Evolutionary conservation across 2,329 filamentous ascomycete genomes (phyloP).

Genomic region (Colletotrichum sp.): DNA sequence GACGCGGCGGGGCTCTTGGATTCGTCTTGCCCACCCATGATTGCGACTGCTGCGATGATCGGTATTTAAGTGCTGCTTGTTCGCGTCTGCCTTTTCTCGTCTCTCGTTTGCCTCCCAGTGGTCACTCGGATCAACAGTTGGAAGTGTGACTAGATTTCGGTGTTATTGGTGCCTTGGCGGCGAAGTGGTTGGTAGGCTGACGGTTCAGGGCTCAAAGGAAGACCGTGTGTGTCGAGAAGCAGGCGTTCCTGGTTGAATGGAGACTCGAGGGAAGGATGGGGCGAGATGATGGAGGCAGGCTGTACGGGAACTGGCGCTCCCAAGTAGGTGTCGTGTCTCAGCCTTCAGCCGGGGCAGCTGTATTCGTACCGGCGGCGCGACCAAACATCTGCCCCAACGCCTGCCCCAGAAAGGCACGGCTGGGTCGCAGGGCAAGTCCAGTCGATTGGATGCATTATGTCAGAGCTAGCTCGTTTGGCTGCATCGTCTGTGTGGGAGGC

Average conservation of each 20-base stretch:
- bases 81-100: not conserved
- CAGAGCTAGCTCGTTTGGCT: conserved; percentile 7
- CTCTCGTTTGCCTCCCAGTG: not conserved
- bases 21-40: conserved; percentile 2
- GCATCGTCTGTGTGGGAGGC: conserved; percentile 1
- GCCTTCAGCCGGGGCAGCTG: not conserved
- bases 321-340: conserved; percentile 5
- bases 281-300: not conserved
- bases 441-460: conserved; percentile 7
- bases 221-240: not conserved
- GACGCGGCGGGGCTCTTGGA: conserved; percentile 23
- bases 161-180: conserved; percentile 11
- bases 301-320: not conserved
- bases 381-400: not conserved
- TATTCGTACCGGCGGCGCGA: not conserved
- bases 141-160: conserved; percentile 5
- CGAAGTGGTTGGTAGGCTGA: conserved; percentile 20
- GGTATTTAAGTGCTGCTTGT: not conserved
- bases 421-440: conserved; percentile 19
- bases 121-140: conserved; percentile 4
- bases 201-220: not conserved
- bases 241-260: not conserved
- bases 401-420: not conserved
- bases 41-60: not conserved
- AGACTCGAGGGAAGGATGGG: not conserved